Evolutionary conservation across 2,329 filamentous ascomycete species (phyloP), one percentile per base, ranked within the genome.

Genomic region (Fusarium equiseti): DNA sequence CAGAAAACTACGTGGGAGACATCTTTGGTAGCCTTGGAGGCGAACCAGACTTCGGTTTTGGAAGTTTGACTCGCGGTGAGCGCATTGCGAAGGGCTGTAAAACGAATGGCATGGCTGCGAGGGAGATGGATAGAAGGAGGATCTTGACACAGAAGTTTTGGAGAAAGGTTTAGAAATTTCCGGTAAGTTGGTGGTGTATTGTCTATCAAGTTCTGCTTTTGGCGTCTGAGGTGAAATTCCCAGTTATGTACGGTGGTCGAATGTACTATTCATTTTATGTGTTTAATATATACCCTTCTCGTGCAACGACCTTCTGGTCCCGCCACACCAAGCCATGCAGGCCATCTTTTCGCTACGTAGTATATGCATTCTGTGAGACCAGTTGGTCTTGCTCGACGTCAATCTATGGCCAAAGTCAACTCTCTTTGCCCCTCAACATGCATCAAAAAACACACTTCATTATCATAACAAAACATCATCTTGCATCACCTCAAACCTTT

Each of bases 1-100:
- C 90, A 0, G 81, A 76, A 3, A 92, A 92, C 73, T 93, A 93
- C 73, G 80, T 93, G 40, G 91, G 91, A 8, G 90, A 92, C 75
- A 90, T 93, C 57, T 90, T 92, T 70, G 91, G 90, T 16, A 90
- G 87, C 12, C 79, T 93, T 6, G 90, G 90, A 3, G 90, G 90
- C 3, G 77, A 79, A 43, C 90, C 90, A 0, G 88, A 91, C 75
- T 92, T 92, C 77, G 90, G 90, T 0, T 84, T 85, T 0, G 86
- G 86, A 2, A 86, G 83, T 63, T 72, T 82, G 35, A 85, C 83
- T 0, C 71, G 77, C 16, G 83, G 82, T 6, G 63, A 73, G 29
- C 76, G 73, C 6, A 75, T 83, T 27, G 64, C 71, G 3, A 64
- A 78, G 0, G 67, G 56, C 15, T 74, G 72, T 5, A 48, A 44